Conservation (phyloP, 331 rosid genomes). For the Erythrophleum ivorense region DNA sequence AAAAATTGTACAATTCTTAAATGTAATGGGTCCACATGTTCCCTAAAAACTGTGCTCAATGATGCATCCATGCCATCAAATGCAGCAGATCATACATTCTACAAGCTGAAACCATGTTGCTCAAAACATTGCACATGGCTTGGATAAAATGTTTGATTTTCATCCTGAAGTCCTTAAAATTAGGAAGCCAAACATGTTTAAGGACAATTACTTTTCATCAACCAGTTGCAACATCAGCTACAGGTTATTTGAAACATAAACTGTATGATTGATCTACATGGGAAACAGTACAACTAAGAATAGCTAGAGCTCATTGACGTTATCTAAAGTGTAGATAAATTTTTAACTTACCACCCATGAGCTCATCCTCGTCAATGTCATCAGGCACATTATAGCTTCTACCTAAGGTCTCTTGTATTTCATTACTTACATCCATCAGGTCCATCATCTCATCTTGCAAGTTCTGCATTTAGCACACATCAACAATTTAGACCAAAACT, state of each 20-base stretch:
- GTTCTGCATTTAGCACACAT: slow-evolving; percentile 54
- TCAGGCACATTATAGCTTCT: slow-evolving; percentile 97
- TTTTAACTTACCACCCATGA: slow-evolving; percentile 86
- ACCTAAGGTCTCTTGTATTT: slow-evolving; percentile 93
- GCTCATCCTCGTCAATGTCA: slow-evolving; percentile 94
- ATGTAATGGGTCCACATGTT: neutral
- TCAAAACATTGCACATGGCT: neutral
- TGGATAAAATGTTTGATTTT: slow-evolving; percentile 12
- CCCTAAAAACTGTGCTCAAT: neutral
- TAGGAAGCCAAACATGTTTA: slow-evolving; percentile 9
- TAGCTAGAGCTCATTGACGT: neutral
- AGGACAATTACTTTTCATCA: slow-evolving; percentile 13
- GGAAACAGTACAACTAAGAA: neutral
- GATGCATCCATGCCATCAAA: slow-evolving; percentile 29
- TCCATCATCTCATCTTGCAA: slow-evolving; percentile 99
- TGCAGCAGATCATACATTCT: slow-evolving; percentile 11
- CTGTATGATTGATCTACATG: neutral
- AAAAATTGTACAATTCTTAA: neutral
- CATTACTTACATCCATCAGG: slow-evolving; percentile 95
- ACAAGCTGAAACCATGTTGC: neutral
- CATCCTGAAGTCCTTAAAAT: neutral
- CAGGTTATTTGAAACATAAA: slow-evolving; percentile 25
- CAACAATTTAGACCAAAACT: slow-evolving; percentile 33
- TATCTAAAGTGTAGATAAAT: slow-evolving; percentile 25
- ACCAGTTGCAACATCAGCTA: slow-evolving; percentile 7